Evolutionary conservation across 164 flowering plant species (phyloP), one percentile per base, ranked within the genome.

Genomic region (Magnolia kwangsiensis): DNA sequence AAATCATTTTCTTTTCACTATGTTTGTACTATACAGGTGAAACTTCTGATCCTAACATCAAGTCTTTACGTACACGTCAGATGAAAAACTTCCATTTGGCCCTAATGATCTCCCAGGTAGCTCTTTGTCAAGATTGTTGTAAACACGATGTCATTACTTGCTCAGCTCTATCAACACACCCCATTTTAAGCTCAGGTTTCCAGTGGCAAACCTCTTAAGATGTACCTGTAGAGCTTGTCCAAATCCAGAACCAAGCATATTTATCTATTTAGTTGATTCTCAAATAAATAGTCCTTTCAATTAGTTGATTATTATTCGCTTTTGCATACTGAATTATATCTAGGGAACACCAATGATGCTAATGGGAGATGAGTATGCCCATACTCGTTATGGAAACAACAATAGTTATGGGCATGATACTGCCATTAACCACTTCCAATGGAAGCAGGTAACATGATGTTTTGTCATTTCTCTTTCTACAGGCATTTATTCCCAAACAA

Each of bases 351-450:
- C 98, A 69, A 96, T 96, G 99, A 92, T 94, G 95, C 88, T 96
- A 72, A 96, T 96, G 99, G 99, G 98, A 59, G 99, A 96, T 88
- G 99, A 96, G 81, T 96, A 96, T 81, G 97, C 90, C 50, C 99
- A 96, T 80, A 91, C 97, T 29, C 98, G 99, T 20, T 81, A 86
- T 83, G 99, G 99, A 77, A 96, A 94, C 80, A 94, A 96, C 85
- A 96, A 94, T 76, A 96, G 98, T 69, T 94, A 96, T 84, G 99
- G 99, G 59, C 99, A 94, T 83, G 98, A 96, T 82, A 89, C 81
- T 77, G 84, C 85, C 51, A 81, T 96, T 65, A 96, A 94, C 78
- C 79, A 94, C 86, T 96, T 96, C 83, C 97, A 84, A 74, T 96
- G 99, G 99, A 79, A 63, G 45, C 92, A 86, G 90, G 98, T 89